Conservation (phyloP, 2,329 filamentous ascomycete species). For the Microcyclosporella mali region DNA sequence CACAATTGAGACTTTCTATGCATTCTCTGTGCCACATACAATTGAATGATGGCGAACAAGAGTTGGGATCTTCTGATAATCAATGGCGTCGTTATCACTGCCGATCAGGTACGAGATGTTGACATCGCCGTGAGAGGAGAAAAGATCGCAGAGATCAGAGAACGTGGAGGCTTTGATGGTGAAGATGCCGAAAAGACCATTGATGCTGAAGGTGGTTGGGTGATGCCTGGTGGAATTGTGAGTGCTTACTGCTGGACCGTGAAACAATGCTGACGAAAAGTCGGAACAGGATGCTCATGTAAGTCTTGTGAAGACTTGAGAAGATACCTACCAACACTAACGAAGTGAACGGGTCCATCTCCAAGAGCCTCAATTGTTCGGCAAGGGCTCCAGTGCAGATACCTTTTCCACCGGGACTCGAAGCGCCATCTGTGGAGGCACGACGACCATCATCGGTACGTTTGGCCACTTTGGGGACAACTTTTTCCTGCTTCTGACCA, state of each 20-base stretch:
- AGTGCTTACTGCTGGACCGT: not conserved
- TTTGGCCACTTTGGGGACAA: too few relatives aligned
- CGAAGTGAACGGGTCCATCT: conserved; percentile 43
- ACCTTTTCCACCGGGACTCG: conserved; percentile 39
- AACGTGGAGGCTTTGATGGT: conserved; percentile 29
- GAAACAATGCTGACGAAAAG: not conserved
- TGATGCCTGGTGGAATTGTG: conserved; percentile 31
- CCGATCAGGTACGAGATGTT: conserved; percentile 33
- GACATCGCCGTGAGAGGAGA: conserved; percentile 42
- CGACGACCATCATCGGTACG: conserved; percentile 41
- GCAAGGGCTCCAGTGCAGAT: conserved; percentile 36
- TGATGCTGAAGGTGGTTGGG: conserved; percentile 42
- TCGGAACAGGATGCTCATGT: conserved; percentile 34
- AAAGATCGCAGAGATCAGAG: conserved; percentile 34
- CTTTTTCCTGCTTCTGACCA: too few relatives aligned
- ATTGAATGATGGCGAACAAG: conserved; percentile 2
- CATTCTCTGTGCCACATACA: not conserved
- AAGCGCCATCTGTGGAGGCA: conserved; percentile 44
- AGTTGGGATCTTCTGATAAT: conserved; percentile 36
- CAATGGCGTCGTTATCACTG: conserved; percentile 40
- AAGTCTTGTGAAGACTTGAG: not conserved
- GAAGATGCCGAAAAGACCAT: conserved; percentile 31
- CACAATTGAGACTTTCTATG: not conserved
- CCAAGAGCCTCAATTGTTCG: conserved; percentile 41
- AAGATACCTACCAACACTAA: not conserved